A percentile compares a stretch with the other conserved stretches of the same genome.
phyloP scores from a whole-genome alignment of 2,329 filamentous ascomycete genomes.

The Dothideomycetes sp. region DNA sequence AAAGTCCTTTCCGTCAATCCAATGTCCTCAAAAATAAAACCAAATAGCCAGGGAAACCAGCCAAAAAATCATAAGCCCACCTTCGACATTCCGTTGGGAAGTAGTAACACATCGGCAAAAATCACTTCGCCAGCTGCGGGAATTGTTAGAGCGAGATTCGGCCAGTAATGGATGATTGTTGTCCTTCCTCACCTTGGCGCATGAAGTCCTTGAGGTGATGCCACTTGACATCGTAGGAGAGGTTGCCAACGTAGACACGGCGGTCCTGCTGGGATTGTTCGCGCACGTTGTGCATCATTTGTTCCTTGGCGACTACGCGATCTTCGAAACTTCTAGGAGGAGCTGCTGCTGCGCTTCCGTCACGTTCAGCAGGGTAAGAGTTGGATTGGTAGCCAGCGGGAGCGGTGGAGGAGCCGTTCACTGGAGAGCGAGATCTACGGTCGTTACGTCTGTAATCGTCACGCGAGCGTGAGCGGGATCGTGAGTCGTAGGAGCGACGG shows the following conservation, averaged over 20 bases:
- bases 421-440: conserved; percentile 67
- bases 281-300: conserved; percentile 91
- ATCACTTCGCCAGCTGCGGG: conserved; percentile 88
- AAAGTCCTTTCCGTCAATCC: conserved; percentile 96
- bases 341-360: conserved; percentile 18
- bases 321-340: conserved; percentile 67
- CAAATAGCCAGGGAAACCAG: conserved; percentile 63
- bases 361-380: conserved; percentile 9
- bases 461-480: conserved; percentile 80
- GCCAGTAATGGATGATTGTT: too few species aligned
- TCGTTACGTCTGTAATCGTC: conserved; percentile 39
- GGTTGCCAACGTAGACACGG: conserved; percentile 97
- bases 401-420: conserved; percentile 59
- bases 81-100: conserved; percentile 99
- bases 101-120: conserved; percentile 97
- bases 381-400: conserved; percentile 62
- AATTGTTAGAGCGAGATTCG: conserved; percentile 9
- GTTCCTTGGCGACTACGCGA: conserved; percentile 71
- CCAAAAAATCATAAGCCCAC: conserved; percentile 86
- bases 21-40: conserved; percentile 67
- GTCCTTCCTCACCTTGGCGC: conserved; percentile 74
- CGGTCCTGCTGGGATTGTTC: conserved; percentile 97
- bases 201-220: conserved; percentile 99
- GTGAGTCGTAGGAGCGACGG: conserved; percentile 52
- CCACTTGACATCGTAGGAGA: conserved; percentile 99